phyloP scores from a whole-genome alignment of 2,329 filamentous ascomycete genomes.

The Hymenoscyphus infarciens region DNA sequence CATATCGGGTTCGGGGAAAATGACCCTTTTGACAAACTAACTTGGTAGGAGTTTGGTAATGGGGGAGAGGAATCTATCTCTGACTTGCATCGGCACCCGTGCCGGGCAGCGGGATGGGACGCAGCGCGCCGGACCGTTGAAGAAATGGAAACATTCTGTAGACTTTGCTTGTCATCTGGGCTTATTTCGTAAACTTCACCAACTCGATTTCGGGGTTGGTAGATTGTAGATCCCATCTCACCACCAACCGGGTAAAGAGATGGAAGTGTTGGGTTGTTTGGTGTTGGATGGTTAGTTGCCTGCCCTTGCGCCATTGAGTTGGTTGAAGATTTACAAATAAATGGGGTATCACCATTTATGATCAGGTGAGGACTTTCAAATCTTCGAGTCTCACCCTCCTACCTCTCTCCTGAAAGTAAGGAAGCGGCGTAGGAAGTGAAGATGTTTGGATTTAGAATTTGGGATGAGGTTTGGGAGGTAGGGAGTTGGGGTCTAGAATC shows the following conservation, averaged over 20 bases:
- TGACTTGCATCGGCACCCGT: constrained; percentile 7
- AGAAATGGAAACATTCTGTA: not conserved
- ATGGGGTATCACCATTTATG: not conserved
- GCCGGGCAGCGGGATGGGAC: constrained; percentile 1
- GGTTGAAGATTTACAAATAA: not conserved
- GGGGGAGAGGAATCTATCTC: not conserved
- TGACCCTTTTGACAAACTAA: not conserved
- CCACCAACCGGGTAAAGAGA: constrained; percentile 2
- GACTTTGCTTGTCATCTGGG: not conserved
- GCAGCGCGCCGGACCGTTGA: constrained; percentile 6
- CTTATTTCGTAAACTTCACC: not conserved
- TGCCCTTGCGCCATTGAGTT: not conserved
- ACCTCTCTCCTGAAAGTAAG: constrained; percentile 3
- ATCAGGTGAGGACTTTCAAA: constrained; percentile 1
- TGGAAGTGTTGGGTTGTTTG: not conserved
- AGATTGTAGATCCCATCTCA: not conserved
- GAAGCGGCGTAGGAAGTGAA: not conserved
- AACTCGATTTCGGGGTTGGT: not conserved
- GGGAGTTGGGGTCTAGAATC: not conserved
- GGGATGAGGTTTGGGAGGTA: not conserved
- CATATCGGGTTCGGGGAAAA: constrained; percentile 3
- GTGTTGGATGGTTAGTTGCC: not conserved
- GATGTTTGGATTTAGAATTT: constrained; percentile 5
- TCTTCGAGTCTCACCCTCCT: not conserved
- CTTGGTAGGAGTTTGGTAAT: not conserved